phyloP scores from a whole-genome alignment of 352 stramenopile genomes.

The Peronospora destructor region DNA sequence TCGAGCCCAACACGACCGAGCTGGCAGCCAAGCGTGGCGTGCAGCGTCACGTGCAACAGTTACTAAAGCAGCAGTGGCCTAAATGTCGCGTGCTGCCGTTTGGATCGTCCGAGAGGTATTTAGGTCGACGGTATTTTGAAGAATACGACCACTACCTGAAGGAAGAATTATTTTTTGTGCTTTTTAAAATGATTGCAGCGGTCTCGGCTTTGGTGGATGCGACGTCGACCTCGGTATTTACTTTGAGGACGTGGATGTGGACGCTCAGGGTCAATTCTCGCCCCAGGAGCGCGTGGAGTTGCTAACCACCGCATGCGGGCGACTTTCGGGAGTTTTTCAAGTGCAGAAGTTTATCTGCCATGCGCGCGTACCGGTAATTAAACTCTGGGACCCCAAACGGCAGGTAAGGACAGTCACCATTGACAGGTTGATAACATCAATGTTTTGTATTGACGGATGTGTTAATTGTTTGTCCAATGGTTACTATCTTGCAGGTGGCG shows the following conservation, averaged over 20 bases:
- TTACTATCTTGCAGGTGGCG: slow-evolving; percentile 27
- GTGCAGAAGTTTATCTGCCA: slow-evolving; percentile 65
- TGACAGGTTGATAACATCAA: not conserved
- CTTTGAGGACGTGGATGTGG: slow-evolving; percentile 62
- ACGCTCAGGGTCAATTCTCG: slow-evolving; percentile 50
- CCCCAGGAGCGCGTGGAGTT: slow-evolving; percentile 52
- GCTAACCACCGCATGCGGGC: slow-evolving; percentile 41
- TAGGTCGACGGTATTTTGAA: not conserved
- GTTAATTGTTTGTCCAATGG: not conserved
- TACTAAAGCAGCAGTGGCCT: slow-evolving; percentile 50
- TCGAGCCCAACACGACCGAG: slow-evolving; percentile 65
- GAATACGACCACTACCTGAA: not conserved
- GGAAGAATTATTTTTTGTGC: slow-evolving; percentile 6
- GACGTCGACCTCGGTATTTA: slow-evolving; percentile 79
- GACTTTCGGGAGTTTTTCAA: slow-evolving; percentile 40
- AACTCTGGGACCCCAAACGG: slow-evolving; percentile 60
- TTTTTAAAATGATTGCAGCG: slow-evolving; percentile 28
- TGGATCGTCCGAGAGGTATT: slow-evolving; percentile 72
- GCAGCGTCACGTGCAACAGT: slow-evolving; percentile 42
- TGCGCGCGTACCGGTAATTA: slow-evolving; percentile 70
- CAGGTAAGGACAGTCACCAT: slow-evolving; percentile 25
- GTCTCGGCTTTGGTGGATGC: slow-evolving; percentile 66
- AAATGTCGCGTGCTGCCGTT: slow-evolving; percentile 57
- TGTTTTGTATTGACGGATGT: not conserved
- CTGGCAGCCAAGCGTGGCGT: slow-evolving; percentile 43